phyloP scores from a whole-genome alignment of 495 filamentous ascomycete species.

The Lasiosphaeriaceae sp. region DNA sequence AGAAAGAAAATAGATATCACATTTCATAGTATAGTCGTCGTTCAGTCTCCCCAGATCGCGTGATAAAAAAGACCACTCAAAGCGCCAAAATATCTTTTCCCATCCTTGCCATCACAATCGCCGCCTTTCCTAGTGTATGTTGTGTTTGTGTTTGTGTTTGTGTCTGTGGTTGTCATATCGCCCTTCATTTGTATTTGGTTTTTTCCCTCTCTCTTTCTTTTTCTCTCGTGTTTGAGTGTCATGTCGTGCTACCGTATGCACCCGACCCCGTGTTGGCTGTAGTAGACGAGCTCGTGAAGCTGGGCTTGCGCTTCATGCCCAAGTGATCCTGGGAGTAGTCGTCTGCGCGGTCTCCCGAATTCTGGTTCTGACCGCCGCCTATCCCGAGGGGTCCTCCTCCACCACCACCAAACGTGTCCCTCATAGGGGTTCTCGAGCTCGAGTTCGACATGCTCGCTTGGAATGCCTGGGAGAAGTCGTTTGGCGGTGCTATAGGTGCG shows the following conservation, averaged over 20 bases:
- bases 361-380: conserved; percentile 30
- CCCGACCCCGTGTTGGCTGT: conserved; percentile 16
- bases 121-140: neutral
- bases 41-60: neutral
- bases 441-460: conserved; percentile 40
- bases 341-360: conserved; percentile 26
- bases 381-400: conserved; percentile 33
- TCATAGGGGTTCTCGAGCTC: conserved; percentile 41
- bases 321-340: conserved; percentile 39
- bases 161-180: neutral
- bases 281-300: conserved; percentile 31
- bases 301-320: conserved; percentile 49
- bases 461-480: conserved; percentile 50
- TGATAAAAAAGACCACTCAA: neutral
- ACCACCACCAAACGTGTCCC: conserved; percentile 42
- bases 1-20: neutral
- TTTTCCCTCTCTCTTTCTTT: neutral
- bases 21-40: neutral
- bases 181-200: neutral
- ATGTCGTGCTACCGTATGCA: conserved; percentile 26
- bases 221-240: conserved; percentile 1
- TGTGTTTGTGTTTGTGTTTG: neutral
- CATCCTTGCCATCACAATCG: too few species aligned
- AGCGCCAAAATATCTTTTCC: neutral
- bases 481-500: conserved; percentile 50